Evolutionary conservation across 1,139 yeast genomes (phyloP).

Genomic region (Pichia sp.): DNA sequence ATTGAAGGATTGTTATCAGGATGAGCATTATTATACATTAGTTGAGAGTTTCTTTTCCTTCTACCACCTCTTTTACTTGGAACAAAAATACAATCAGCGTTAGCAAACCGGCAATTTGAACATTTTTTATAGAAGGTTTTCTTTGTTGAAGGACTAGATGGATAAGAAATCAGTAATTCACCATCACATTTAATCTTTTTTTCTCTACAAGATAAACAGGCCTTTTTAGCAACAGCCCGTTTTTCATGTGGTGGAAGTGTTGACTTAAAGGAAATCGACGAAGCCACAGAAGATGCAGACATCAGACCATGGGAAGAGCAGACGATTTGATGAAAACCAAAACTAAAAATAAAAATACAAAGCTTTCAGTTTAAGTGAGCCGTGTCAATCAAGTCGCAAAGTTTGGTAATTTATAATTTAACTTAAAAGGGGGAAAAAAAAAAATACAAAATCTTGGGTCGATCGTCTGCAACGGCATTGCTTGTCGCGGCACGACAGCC

Average conservation of each 20-base stretch:
- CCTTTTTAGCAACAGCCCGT: constrained; percentile 49
- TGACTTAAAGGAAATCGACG: neutral
- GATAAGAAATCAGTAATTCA: constrained; percentile 29
- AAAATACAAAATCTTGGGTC: neutral
- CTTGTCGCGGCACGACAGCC: too few species aligned
- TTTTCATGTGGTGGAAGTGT: constrained; percentile 19
- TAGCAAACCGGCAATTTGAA: constrained; percentile 45
- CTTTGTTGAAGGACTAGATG: constrained; percentile 17
- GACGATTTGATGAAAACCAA: neutral
- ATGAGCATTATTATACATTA: constrained; percentile 1
- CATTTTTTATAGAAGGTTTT: constrained; percentile 30
- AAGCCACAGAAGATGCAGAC: neutral
- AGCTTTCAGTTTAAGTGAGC: too few species aligned
- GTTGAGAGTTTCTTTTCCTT: constrained; percentile 30
- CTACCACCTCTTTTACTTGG: constrained; percentile 56
- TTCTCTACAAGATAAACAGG: constrained; percentile 57
- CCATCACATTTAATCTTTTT: constrained; percentile 63
- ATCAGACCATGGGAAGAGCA: neutral
- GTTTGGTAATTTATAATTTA: too few species aligned
- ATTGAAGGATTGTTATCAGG: constrained; percentile 4
- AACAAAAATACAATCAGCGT: constrained; percentile 50
- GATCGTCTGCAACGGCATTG: neutral
- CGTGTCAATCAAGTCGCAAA: neutral
- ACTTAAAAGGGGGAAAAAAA: too few species aligned
- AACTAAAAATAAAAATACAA: too few species aligned